Percentiles rank a stretch among this genome's conserved stretches.
These are phyloP conservation scores for Penicillium sp. DNA, from an alignment of 2,329 filamentous ascomycete species.

Conservation along the genomic window DNA sequence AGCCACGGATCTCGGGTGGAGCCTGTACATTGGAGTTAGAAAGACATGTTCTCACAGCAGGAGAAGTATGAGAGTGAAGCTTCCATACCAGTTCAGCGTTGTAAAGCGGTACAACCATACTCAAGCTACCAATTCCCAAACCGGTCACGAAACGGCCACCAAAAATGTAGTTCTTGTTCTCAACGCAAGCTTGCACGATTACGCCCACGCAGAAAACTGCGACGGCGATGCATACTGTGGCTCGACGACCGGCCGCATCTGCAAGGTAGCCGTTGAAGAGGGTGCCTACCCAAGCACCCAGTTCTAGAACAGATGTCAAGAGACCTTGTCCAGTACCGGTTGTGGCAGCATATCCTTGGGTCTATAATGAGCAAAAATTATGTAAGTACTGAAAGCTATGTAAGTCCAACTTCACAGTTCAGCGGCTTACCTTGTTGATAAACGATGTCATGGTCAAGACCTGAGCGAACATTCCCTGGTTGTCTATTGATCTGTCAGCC, in stretches of 20 bases:
- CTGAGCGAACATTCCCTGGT: conserved; percentile 11
- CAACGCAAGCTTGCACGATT: conserved; percentile 27
- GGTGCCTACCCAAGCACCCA: conserved; percentile 32
- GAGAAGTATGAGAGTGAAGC: not conserved
- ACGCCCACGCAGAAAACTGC: conserved; percentile 31
- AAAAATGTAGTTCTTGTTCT: conserved; percentile 27
- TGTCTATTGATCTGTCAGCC: conserved; percentile 1
- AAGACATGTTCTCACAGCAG: not conserved
- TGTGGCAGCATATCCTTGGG: conserved; percentile 2
- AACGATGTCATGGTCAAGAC: conserved; percentile 9
- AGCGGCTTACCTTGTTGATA: not conserved
- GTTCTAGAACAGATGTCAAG: conserved; percentile 26
- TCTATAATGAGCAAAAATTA: not conserved
- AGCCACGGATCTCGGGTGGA: conserved; percentile 36
- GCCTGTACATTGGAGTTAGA: conserved; percentile 1
- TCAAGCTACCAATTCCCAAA: conserved; percentile 35
- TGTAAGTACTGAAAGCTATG: not conserved
- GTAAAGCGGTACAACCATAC: conserved; percentile 37
- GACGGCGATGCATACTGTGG: conserved; percentile 25
- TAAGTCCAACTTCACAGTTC: not conserved
- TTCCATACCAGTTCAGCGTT: conserved; percentile 24
- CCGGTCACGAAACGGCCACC: conserved; percentile 37
- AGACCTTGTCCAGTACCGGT: conserved; percentile 3
- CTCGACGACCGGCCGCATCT: conserved; percentile 29
- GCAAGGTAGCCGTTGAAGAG: conserved; percentile 31